These are phyloP conservation scores for Podospora conica DNA, from an alignment of 495 filamentous ascomycete species.

Conservation along the genomic window DNA sequence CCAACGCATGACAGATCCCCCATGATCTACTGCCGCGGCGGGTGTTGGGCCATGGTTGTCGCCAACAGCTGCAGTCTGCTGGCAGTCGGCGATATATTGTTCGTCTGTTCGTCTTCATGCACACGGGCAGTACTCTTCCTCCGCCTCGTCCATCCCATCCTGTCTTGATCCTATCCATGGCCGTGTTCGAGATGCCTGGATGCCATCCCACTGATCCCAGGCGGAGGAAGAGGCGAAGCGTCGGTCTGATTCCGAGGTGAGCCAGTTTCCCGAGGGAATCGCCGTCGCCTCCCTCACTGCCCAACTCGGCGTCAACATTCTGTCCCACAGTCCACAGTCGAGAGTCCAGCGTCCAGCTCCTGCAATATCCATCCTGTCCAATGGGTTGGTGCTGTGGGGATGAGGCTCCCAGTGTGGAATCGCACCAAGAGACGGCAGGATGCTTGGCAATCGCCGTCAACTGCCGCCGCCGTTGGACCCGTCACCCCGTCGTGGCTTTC, in stretches of 20 bases:
- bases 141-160: not conserved
- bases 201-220: too few relatives aligned
- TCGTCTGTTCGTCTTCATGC: constrained; percentile 3
- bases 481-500: not conserved
- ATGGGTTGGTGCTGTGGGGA: not conserved
- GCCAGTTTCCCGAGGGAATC: not conserved
- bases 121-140: not conserved
- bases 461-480: not conserved
- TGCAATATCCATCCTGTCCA: not conserved
- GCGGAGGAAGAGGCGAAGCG: not conserved
- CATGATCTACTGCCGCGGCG: constrained; percentile 8
- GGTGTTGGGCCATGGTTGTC: not conserved
- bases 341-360: not conserved
- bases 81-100: not conserved
- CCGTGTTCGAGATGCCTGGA: not conserved
- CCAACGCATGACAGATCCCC: constrained; percentile 10
- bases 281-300: not conserved
- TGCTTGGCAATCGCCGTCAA: not conserved
- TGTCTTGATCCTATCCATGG: not conserved
- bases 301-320: not conserved
- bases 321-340: too few relatives aligned
- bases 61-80: not conserved
- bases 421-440: not conserved
- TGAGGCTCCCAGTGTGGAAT: not conserved
- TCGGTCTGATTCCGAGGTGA: not conserved